Evolutionary conservation across 2,329 filamentous ascomycete genomes (phyloP), one percentile per base, ranked within the genome.

Genomic region (Alternaria longipes): DNA sequence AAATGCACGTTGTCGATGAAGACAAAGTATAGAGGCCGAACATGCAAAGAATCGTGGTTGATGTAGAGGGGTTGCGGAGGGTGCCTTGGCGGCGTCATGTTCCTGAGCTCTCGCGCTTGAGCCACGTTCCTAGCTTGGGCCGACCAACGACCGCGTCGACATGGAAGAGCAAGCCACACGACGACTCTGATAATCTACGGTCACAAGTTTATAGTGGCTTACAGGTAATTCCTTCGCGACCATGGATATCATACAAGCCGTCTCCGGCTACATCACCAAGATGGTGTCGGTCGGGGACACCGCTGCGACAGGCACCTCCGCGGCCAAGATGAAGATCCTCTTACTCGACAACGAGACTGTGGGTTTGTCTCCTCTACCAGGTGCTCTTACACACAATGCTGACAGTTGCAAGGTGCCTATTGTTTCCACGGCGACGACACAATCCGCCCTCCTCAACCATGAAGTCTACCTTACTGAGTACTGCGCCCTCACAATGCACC

Each of bases 281-380:
- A 97, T 99, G 89, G 90, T 98, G 79, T 91, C 92, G 68, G 88
- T 88, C 67, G 92, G 92, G 74, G 93, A 97, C 81, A 85, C 83
- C 74, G 84, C 88, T 70, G 84, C 88, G 51, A 84, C 88, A 56
- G 87, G 87, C 62, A 86, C 88, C 45, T 85, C 90, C 52, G 90
- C 92, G 22, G 87, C 92, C 42, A 98, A 97, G 84, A 99, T 99
- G 95, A 99, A 99, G 88, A 95, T 98, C 63, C 84, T 99, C 59
- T 84, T 99, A 65, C 84, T 99, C 71, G 95, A 99, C 80, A 90
- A 88, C 81, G 95, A 98, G 81, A 99, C 95, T 68, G 89, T 89
- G 83, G 79, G 86, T 83, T 78, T 81, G 80, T 82, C 74, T 73
- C 50, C 75, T 78, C 75, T 62, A 73, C 72, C 74, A 68, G 45